Base-by-base conservation (phyloP, 305 asterid species). In the Rubia tinctorum region DNA sequence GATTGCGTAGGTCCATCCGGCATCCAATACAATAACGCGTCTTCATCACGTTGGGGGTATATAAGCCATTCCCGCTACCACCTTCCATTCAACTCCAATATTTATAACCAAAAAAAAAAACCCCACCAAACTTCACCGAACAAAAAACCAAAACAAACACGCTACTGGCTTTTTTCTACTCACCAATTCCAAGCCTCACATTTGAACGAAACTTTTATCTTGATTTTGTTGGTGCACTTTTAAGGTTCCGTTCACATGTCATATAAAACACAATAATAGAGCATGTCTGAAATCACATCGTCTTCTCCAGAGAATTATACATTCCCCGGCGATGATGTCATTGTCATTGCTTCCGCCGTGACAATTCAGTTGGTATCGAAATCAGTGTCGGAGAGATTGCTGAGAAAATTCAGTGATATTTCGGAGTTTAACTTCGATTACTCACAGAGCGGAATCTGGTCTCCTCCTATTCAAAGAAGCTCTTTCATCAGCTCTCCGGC, bases 401-500 rank as follows among this genome's bases (percentile, higher is more conserved):
- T 92, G 8, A 63, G 75, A 5, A 92, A 92, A 53, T 92, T 88
- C 79, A 85, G 59, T 39, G 98, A 92, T 77, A 88, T 80, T 44
- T 84, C 97, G 0, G 94, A 90, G 68, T 86, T 90, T 77, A 73
- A 81, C 77, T 92, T 92, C 72, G 98, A 92, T 62, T 86, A 87
- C 78, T 42, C 90, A 0, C 80, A 82, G 45, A 92, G 98, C 49
- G 90, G 91, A 7, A 74, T 92, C 17, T 92, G 98, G 97, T 92
- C 98, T 65, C 98, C 98, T 39, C 98, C 96, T 0, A 53, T 92
- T 27, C 86, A 66, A 22, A 85, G 94, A 85, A 86, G 71, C 79
- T 90, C 42, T 76, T 89, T 87, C 69, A 71, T 87, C 14, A 76
- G 60, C 60, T 85, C 98, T 0, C 92, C 92, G 0, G 93, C 89